phyloP scores from a whole-genome alignment of 2,329 filamentous ascomycete species.

The Penicillium sp. region DNA sequence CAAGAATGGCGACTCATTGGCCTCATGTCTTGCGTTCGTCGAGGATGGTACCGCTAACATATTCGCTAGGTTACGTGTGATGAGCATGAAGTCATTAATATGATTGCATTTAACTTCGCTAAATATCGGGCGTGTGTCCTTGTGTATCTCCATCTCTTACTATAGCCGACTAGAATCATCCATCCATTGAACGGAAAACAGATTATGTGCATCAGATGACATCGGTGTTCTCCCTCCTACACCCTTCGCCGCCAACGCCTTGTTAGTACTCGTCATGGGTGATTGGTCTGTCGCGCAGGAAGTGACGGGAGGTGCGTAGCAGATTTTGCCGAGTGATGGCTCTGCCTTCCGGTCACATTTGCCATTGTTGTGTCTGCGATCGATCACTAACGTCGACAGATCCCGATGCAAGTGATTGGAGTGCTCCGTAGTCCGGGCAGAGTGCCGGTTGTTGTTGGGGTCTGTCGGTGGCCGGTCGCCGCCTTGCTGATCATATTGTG shows the following conservation, averaged over 20 bases:
- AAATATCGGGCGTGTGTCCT: no score
- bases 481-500: background rate
- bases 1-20: no score
- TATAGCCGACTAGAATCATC: constrained; percentile 12
- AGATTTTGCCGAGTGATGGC: background rate
- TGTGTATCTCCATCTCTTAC: constrained; percentile 10
- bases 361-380: no score
- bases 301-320: background rate
- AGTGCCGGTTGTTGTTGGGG: background rate
- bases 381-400: no score
- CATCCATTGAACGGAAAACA: constrained; percentile 8
- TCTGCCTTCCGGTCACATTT: background rate
- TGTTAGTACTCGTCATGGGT: background rate
- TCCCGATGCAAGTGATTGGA: no score
- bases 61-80: constrained; percentile 37
- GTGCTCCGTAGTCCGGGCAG: background rate
- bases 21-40: background rate
- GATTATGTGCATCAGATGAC: constrained; percentile 5
- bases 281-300: no score
- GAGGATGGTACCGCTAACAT: background rate
- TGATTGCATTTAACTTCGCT: no score
- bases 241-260: no score
- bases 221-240: constrained; percentile 1
- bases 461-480: background rate
- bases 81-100: constrained; percentile 33